A percentile compares a stretch with the other conserved stretches of the same genome.
Evolutionary conservation across 805 yeast genomes (phyloP).

Genomic region (Ogataea methylovora): DNA sequence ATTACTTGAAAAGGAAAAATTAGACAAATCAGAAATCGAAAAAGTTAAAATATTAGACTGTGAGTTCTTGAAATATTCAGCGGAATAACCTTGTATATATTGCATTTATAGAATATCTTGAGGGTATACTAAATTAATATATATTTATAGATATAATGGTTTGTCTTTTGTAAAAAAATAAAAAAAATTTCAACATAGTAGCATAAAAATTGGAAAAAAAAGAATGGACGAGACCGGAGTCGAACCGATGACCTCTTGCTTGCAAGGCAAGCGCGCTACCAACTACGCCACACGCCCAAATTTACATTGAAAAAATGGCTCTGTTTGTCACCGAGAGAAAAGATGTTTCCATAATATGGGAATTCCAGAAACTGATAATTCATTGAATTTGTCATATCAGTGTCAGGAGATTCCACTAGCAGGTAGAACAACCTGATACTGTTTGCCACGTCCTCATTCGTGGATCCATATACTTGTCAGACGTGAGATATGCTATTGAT

Average conservation of each 20-base stretch:
- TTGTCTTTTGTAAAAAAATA: too few species aligned
- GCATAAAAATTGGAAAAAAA: constrained; percentile 7
- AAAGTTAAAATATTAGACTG: constrained; percentile 36
- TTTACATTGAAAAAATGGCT: too few species aligned
- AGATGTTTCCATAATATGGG: too few species aligned
- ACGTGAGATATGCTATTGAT: too few species aligned
- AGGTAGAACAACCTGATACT: too few species aligned
- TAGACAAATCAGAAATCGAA: constrained; percentile 24
- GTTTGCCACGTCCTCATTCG: too few species aligned
- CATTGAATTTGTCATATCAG: too few species aligned
- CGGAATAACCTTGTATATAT: not conserved
- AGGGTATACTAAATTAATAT: not conserved
- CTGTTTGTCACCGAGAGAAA: too few species aligned
- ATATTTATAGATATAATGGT: not conserved
- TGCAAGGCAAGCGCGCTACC: constrained; percentile 80
- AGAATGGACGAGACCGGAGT: constrained; percentile 65
- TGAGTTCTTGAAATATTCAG: constrained; percentile 12
- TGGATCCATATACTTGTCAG: too few species aligned
- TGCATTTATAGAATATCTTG: not conserved
- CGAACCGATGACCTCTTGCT: constrained; percentile 75
- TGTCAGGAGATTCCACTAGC: too few species aligned
- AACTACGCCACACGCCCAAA: constrained; percentile 74
- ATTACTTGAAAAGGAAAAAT: constrained; percentile 27
- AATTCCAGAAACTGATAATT: too few species aligned
- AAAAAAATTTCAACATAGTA: too few species aligned